Evolutionary conservation across 352 stramenopile species (phyloP), one percentile per base, ranked within the genome.

Genomic region (Elongisporangium anandrum): DNA sequence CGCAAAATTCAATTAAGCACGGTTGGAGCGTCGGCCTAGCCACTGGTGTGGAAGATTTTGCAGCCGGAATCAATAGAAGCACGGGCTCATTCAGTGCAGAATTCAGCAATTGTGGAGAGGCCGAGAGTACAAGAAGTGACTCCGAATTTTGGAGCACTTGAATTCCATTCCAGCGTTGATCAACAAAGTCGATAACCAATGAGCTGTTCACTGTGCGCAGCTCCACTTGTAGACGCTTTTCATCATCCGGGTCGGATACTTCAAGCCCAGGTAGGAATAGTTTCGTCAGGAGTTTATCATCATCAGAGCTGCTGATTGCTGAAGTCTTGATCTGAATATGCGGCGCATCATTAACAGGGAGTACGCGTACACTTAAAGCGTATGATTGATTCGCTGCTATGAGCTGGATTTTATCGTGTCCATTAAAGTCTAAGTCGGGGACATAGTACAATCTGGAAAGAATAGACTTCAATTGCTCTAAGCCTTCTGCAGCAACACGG

Each of bases 171-270:
- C 26, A 75, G 54, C 3, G 56, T 62, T 47, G 63, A 73, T 54
- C 45, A 65, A 10, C 77, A 15, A 4, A 47, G 63, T 66, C 52
- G 39, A 72, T 58, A 15, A 49, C 20, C 20, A 82, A 45, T 2
- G 69, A 62, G 41, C 65, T 66, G 41, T 78, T 80, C 0, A 51
- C 39, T 17, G 61, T 52, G 19, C 49, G 54, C 15, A 86, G 52
- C 17, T 68, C 58, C n/a, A 83, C 58, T 10, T 69, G 60, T 22
- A 81, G 60, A 5, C 68, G 47, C 38, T 85, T 72, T n/a, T 54
- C 23, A 2, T 41, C 24, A 29, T 88, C 78, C 0, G 65, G 54
- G 22, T 88, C 76, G 3, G 59, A 41, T 0, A 86, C 24, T 24
- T 41, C 51, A 45, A 88, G 58, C 3, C 50, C 26, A 3, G 78